Percentiles rank a stretch among this genome's conserved stretches.
These are phyloP conservation scores for Gastrodia elata DNA, from an alignment of 106 monocot genomes.

Conservation along the genomic window DNA sequence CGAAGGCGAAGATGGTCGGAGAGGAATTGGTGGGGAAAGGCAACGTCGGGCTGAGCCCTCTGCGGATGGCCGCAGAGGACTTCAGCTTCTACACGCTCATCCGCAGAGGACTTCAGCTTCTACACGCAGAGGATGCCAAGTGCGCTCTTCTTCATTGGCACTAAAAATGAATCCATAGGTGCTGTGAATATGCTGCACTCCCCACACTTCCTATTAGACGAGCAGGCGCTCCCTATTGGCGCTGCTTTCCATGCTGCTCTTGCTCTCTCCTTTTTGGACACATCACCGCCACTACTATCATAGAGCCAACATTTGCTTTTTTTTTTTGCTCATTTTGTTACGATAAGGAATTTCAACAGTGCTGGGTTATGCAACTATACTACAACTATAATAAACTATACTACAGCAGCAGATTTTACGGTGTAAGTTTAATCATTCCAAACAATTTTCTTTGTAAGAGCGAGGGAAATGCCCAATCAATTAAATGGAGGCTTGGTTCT, in stretches of 20 bases:
- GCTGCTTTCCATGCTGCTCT: conserved; percentile 72
- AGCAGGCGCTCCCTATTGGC: conserved; percentile 53
- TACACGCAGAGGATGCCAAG: conserved; percentile 43
- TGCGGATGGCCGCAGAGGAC: conserved; percentile 49
- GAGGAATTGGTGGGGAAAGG: conserved; percentile 28
- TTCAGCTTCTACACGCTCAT: conserved; percentile 71
- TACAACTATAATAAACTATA: too few relatives aligned
- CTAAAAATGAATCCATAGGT: conserved; percentile 31
- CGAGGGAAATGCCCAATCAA: too few relatives aligned
- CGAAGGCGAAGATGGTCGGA: conserved; percentile 33
- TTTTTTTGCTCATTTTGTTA: background rate
- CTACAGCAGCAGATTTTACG: too few relatives aligned
- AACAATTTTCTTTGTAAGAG: too few relatives aligned
- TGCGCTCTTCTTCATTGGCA: conserved; percentile 37
- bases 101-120: conserved; percentile 66
- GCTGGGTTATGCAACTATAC: too few relatives aligned
- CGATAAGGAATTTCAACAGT: too few relatives aligned
- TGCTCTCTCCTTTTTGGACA: conserved; percentile 45
- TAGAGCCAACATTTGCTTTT: background rate
- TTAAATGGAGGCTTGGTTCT: too few relatives aligned
- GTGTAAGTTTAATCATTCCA: too few relatives aligned
- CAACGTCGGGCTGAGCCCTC: conserved; percentile 13
- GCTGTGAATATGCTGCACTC: conserved; percentile 30
- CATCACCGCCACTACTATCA: background rate
- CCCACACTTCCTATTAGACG: conserved; percentile 50